Evolutionary conservation across 1,284 basidiomycete species (phyloP).

Genomic region (Peniophora sp.): DNA sequence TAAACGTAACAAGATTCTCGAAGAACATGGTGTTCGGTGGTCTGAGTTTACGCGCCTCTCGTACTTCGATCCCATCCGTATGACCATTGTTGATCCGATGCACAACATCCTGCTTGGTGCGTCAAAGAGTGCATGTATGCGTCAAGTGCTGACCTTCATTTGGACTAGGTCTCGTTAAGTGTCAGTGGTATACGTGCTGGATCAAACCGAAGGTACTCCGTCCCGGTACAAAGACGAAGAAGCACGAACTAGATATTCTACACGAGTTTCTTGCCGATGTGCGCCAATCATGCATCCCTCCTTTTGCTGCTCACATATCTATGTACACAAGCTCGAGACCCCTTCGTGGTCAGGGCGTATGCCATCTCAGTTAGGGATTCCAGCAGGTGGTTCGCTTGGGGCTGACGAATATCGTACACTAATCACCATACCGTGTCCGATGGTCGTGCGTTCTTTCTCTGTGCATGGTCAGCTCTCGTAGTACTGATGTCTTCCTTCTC

Average conservation of each 20-base stretch:
- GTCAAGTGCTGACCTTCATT: neutral
- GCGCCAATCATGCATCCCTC: too few species aligned
- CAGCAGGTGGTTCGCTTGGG: too few species aligned
- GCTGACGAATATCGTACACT: too few species aligned
- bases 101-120: slow-evolving; percentile 24
- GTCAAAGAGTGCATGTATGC: slow-evolving; percentile 4
- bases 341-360: too few species aligned
- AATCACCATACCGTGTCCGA: too few species aligned
- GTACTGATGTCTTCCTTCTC: too few species aligned
- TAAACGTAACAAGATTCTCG: slow-evolving; percentile 13
- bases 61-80: slow-evolving; percentile 22
- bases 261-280: too few species aligned
- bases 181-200: slow-evolving; percentile 21
- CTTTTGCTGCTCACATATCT: too few species aligned
- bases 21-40: slow-evolving; percentile 17
- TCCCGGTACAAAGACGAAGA: slow-evolving; percentile 8
- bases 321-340: too few species aligned
- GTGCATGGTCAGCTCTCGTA: too few species aligned
- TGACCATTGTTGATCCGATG: slow-evolving; percentile 25
- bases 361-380: too few species aligned
- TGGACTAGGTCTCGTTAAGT: slow-evolving; percentile 18
- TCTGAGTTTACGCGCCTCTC: slow-evolving; percentile 20
- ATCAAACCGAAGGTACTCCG: slow-evolving; percentile 16
- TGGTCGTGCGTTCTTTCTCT: too few species aligned
- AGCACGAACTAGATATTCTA: slow-evolving; percentile 18